Base-by-base conservation (phyloP, 805 yeast species). In the Metschnikowia matae region DNA sequence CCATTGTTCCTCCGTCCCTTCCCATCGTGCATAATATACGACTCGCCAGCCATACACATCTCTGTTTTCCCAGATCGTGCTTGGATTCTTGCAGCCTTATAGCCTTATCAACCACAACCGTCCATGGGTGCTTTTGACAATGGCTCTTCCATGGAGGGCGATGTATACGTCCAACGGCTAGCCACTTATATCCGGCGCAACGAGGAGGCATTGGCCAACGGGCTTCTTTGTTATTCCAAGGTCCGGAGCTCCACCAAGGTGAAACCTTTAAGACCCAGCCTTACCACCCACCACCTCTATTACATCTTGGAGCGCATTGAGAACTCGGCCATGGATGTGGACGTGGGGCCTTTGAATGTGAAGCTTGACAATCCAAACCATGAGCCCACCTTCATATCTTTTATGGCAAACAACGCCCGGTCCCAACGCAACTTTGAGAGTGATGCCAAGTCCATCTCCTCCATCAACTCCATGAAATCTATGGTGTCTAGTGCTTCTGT, bases 241-340 rank as follows among this genome's bases (percentile, higher is more conserved):
- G 50, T 49, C 15, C 51, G 57, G 29, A 41, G 55, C 40, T 44
- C 48, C 61, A 29, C 64, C 29, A 68, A 64, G 48, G 61, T 64
- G 36, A 82, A 81, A 57, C 84, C 86, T 0, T 77, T 80, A 13
- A 65, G 87, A 51, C 67, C 84, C 20, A 76, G 80, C 13, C 68
- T 84, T 47, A 81, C 87, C 15, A 68, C 82, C 26, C 89, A 83
- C 62, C 88, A 84, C 61, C 68, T 83, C 29, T 84, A 80, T 60
- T 83, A 78, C 57, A 70, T 83, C 20, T 64, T 81, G n/a, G 86
- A 82, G 39, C 70, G 78, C 47, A 81, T 84, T 65, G 82, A 71
- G 69, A 73, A 50, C 49, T 78, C 62, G 66, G 73, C 54, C 54
- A 74, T 59, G 49, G 78, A 73, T 7, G 77, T 73, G 26, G 78